Base-by-base conservation (phyloP, 495 filamentous ascomycete genomes). In the Neurospora terricola region DNA sequence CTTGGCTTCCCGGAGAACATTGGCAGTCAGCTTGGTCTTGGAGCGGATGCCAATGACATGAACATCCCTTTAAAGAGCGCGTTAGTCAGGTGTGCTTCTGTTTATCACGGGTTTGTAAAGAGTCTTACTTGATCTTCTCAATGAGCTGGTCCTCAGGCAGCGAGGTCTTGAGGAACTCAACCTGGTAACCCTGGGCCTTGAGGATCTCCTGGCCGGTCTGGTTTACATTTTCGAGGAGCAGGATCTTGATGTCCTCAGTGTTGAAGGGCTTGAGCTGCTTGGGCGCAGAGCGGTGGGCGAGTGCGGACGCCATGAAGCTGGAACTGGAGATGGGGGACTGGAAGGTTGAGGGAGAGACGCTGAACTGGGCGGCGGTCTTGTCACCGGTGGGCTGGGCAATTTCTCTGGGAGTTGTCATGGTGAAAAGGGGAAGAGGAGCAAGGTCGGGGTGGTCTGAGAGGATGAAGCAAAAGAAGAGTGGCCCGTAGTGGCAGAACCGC, bases 31-130 rank as follows among this genome's bases (percentile, higher is more conserved):
- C 83, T 94, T 97, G 23, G 96, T 99, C 85, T 99, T 98, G 37
- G 96, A 98, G 74, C 96, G 92, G 75, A 98, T 98, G 73, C 96
- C 96, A 80, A 99, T 96, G 78, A 97, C 96, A 79, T 98, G 96
- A 43, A 97, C 93, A 83, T 97, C 93, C 43, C 93, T 97, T 72
- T 23, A 27, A 27, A 70, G 30, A 45, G 39, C 10, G 71, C 12
- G 38, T 45, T 21, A 73, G 74, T 74, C 36, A 69, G 72, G 69
- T 66, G 59, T 70, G 74, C 66, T 39, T 73, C 38, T 38, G 71
- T 38, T 21, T 40, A n/a, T 16, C 21, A 37, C 38, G 6, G 30
- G 8, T 18, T 21, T 10, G 36, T 34, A 27, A 38, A 73, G 75
- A 74, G 75, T 83, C 89, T 82, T 78, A 97, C 94, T 90, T 87